Conservation (phyloP, 768 basidiomycete genomes). For the Boletus speciosus region DNA sequence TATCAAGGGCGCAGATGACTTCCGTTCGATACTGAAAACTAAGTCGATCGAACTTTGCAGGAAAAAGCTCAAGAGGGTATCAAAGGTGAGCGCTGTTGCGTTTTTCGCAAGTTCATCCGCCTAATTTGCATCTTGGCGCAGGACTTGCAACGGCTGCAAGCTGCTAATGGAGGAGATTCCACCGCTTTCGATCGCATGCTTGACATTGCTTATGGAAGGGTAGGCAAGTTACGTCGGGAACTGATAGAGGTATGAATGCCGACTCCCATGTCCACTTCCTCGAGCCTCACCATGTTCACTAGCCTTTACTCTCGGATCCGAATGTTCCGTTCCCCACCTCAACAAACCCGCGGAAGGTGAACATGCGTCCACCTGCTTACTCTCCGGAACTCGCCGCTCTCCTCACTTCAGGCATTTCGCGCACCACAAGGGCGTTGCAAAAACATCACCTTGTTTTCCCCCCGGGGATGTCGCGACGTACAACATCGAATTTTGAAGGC, state of each 20-base stretch:
- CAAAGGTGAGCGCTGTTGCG: conserved; percentile 39
- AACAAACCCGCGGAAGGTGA: conserved; percentile 50
- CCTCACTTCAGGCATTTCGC: conserved; percentile 51
- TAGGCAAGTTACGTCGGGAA: conserved; percentile 67
- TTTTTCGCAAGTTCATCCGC: background rate
- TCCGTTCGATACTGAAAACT: conserved; percentile 44
- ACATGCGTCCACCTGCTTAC: conserved; percentile 62
- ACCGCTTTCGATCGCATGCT: conserved; percentile 57
- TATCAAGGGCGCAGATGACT: conserved; percentile 55
- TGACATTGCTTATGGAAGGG: conserved; percentile 71
- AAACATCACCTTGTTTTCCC: conserved; percentile 44
- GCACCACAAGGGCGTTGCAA: conserved; percentile 43
- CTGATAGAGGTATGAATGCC: conserved; percentile 51
- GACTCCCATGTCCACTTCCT: background rate
- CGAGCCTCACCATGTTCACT: conserved; percentile 7
- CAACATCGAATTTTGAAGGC: conserved; percentile 55
- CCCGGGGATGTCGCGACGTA: conserved; percentile 53
- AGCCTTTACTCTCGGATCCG: conserved; percentile 59
- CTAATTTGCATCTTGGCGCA: conserved; percentile 22
- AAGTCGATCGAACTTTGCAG: conserved; percentile 29
- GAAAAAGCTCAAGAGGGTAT: conserved; percentile 46
- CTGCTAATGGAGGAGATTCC: conserved; percentile 49
- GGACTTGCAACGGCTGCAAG: conserved; percentile 51
- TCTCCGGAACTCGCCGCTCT: conserved; percentile 60
- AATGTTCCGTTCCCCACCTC: conserved; percentile 37